Conservation (phyloP, 176 grass and related monocot genomes). For the Musa schizocarpa region DNA sequence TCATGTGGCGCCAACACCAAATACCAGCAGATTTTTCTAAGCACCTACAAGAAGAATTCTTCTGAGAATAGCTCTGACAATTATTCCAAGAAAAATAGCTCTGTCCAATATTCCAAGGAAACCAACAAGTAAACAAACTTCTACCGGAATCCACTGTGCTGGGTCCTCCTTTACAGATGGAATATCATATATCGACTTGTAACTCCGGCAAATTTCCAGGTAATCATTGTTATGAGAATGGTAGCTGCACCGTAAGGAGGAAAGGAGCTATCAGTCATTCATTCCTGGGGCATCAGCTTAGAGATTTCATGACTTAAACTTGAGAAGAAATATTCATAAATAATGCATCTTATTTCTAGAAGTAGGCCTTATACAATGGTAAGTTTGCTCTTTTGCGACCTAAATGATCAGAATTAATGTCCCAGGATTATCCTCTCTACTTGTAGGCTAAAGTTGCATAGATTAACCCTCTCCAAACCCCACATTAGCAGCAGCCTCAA, state of each 20-base stretch:
- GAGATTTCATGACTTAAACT: not conserved
- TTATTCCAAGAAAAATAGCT: not conserved
- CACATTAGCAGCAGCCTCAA: no score
- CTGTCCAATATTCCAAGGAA: not conserved
- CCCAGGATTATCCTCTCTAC: no score
- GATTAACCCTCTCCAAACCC: no score
- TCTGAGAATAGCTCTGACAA: not conserved
- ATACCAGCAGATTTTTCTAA: constrained; percentile 97
- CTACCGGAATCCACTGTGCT: constrained; percentile 75
- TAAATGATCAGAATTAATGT: no score
- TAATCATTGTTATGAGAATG: constrained; percentile 85
- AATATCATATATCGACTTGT: constrained; percentile 93
- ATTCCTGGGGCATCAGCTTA: not conserved
- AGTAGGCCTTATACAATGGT: no score
- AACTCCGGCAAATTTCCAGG: constrained; percentile 82
- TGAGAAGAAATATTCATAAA: not conserved
- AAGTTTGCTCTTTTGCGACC: no score
- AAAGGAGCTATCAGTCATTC: not conserved
- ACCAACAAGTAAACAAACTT: constrained; percentile 1
- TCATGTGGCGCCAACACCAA: constrained; percentile 72
- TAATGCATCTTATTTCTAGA: not conserved
- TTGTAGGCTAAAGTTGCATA: no score
- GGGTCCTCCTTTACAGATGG: constrained; percentile 77
- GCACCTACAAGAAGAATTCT: constrained; percentile 43
- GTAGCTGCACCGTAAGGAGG: constrained; percentile 33